Conservation (phyloP, 805 yeast genomes). For the Cyberlindnera mrakii region DNA sequence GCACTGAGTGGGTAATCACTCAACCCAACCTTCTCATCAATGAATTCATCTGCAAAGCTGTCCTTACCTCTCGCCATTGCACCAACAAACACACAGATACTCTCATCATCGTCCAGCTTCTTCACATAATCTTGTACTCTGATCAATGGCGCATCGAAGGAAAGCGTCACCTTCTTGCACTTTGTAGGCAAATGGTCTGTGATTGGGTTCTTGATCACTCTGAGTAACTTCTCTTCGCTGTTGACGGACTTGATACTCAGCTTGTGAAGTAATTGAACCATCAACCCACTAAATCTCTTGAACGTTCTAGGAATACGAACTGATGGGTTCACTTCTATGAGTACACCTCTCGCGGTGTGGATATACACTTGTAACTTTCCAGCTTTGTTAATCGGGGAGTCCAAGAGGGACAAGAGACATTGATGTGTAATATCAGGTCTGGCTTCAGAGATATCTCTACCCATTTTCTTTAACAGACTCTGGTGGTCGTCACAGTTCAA, state of each 20-base stretch:
- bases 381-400: conserved; percentile 97
- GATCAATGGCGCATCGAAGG: conserved; percentile 84
- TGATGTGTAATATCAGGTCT: conserved; percentile 99
- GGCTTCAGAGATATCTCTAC: conserved; percentile 95
- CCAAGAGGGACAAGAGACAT: conserved; percentile 87
- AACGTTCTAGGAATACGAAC: conserved; percentile 98
- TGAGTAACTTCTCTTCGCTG: conserved; percentile 88
- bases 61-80: conserved; percentile 99
- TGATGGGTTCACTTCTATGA: conserved; percentile 91
- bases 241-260: conserved; percentile 90
- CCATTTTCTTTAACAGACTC: conserved; percentile 90
- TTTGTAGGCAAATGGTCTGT: conserved; percentile 95
- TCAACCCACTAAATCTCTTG: conserved; percentile 93
- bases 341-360: conserved; percentile 90
- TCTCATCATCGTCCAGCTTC: conserved; percentile 79
- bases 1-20: conserved; percentile 95
- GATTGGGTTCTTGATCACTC: conserved; percentile 94
- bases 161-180: conserved; percentile 87
- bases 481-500: conserved; percentile 98
- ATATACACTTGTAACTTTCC: conserved; percentile 95
- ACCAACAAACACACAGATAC: conserved; percentile 96
- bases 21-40: conserved; percentile 93
- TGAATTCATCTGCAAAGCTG: conserved; percentile 93
- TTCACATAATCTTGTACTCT: conserved; percentile 82
- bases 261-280: conserved; percentile 94